A percentile compares a stretch with the other conserved stretches of the same genome.
Conservation (phyloP, 2,329 filamentous ascomycete genomes). For the Apiospora kogelbergensis region DNA sequence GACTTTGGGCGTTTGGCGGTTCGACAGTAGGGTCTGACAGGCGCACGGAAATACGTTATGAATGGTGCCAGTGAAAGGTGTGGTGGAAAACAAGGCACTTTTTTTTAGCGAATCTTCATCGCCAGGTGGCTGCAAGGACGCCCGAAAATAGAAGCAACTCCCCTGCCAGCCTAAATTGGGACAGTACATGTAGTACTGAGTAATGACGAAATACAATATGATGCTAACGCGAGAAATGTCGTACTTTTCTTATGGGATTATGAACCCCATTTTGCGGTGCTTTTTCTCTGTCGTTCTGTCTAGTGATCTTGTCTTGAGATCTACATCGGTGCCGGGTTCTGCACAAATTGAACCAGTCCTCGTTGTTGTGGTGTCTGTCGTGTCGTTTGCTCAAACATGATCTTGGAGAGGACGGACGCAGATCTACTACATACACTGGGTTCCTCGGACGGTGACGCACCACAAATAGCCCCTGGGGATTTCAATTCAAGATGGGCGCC, state of each 20-base stretch:
- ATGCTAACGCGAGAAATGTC: not conserved
- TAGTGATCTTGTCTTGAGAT: not conserved
- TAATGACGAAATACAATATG: not conserved
- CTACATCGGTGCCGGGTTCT: no score
- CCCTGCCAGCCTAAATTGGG: not conserved
- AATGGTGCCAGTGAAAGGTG: not conserved
- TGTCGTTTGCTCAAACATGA: no score
- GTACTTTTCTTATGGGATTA: not conserved
- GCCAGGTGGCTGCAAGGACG: not conserved
- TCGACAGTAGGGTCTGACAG: not conserved
- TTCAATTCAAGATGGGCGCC: not conserved
- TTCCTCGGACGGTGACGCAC: not conserved
- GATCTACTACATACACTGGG: not conserved
- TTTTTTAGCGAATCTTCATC: not conserved
- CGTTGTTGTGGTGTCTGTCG: no score
- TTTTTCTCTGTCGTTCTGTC: no score
- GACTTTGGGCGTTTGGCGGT: not conserved
- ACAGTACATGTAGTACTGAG: not conserved
- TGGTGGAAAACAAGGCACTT: no score
- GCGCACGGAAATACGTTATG: not conserved
- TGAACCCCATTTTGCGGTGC: not conserved
- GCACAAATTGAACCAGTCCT: not conserved
- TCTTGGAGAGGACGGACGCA: no score
- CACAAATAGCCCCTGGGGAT: slow-evolving; percentile 5
- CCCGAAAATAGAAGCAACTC: not conserved